Conservation (phyloP, 208 protist genomes). For the Phytomonas sp. region DNA sequence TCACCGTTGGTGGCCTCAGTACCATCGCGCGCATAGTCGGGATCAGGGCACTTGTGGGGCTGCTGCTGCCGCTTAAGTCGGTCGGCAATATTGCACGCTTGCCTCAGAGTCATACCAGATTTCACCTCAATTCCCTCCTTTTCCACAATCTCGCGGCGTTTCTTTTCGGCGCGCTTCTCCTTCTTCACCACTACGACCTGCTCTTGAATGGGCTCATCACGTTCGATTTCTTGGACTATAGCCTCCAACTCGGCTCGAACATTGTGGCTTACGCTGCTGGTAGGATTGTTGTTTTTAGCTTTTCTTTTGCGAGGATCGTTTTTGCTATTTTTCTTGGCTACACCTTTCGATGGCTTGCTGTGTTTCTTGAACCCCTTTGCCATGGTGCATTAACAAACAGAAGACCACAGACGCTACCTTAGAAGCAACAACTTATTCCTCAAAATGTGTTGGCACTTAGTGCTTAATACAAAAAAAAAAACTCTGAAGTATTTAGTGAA, state of each 20-base stretch:
- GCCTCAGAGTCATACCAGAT: slow-evolving; percentile 58
- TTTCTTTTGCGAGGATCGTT: slow-evolving; percentile 49
- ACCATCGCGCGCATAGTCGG: not conserved
- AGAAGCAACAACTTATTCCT: not conserved
- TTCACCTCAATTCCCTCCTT: slow-evolving; percentile 49
- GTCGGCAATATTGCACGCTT: slow-evolving; percentile 40
- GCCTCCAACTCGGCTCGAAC: slow-evolving; percentile 34
- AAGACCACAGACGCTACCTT: not conserved
- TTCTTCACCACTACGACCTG: slow-evolving; percentile 16
- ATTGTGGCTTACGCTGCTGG: slow-evolving; percentile 44
- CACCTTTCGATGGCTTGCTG: slow-evolving; percentile 30
- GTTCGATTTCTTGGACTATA: slow-evolving; percentile 52
- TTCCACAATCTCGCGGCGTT: slow-evolving; percentile 22
- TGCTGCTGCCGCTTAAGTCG: slow-evolving; percentile 13
- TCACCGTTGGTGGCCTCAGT: not conserved
- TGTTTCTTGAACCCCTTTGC: slow-evolving; percentile 45
- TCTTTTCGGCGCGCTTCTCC: slow-evolving; percentile 22
- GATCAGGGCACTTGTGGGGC: not conserved
- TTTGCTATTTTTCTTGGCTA: slow-evolving; percentile 37
- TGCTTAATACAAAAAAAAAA: not conserved
- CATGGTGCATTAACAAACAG: slow-evolving; percentile 2
- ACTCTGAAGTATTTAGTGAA: not conserved
- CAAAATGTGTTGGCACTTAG: not conserved
- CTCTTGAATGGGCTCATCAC: slow-evolving; percentile 11
- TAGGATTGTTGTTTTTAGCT: slow-evolving; percentile 49